Conservation (phyloP, 352 stramenopile species). For the Phytophthora tentaculata region DNA sequence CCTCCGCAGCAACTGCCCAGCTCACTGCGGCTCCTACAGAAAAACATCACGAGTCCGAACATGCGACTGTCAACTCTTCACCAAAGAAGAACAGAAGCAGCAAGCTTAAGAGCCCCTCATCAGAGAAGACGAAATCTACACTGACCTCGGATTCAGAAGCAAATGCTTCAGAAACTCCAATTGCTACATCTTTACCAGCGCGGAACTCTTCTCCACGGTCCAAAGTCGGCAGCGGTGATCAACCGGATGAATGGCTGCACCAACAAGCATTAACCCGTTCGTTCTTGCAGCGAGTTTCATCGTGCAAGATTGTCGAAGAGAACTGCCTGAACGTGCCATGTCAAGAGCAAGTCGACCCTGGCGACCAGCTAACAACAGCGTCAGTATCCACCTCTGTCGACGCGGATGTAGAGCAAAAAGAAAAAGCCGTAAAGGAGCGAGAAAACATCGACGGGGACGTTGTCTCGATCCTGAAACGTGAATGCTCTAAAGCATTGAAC, state of each 20-base stretch:
- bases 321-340: conserved; percentile 5
- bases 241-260: conserved; percentile 1
- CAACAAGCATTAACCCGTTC: conserved; percentile 21
- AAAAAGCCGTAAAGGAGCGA: conserved; percentile 12
- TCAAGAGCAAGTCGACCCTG: conserved; percentile 10
- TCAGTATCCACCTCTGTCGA: neutral
- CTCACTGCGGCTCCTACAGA: neutral
- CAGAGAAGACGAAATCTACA: neutral
- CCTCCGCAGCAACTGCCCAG: neutral
- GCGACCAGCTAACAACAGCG: neutral
- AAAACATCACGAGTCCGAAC: neutral
- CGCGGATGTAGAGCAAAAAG: conserved; percentile 7
- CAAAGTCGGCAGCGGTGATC: neutral
- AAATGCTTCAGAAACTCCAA: neutral
- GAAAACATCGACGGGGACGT: conserved; percentile 12
- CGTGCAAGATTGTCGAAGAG: conserved; percentile 7
- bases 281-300: conserved; percentile 28
- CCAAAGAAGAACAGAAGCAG: neutral
- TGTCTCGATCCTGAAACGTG: conserved; percentile 4
- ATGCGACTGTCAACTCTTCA: neutral
- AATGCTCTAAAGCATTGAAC: conserved; percentile 13
- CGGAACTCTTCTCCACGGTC: neutral
- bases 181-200: neutral
- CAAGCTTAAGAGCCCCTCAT: neutral
- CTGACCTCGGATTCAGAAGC: neutral